Evolutionary conservation across 1,284 basidiomycete species (phyloP), one percentile per base, ranked within the genome.

Genomic region (Trichosporon faecale): DNA sequence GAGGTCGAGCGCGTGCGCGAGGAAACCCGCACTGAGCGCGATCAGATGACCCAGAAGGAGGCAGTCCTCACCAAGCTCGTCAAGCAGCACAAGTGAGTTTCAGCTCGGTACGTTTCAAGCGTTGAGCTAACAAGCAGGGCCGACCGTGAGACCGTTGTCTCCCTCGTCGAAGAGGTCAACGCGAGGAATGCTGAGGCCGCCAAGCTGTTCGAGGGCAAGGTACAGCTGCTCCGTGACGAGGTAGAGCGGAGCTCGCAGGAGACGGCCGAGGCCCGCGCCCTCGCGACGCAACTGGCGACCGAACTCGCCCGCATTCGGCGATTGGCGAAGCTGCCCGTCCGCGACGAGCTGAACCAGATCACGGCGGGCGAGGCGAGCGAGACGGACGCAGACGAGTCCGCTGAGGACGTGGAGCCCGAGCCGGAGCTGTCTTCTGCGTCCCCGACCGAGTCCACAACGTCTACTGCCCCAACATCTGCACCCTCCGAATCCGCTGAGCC

Each of bases 81-180:
- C 0, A 71, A 80, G 44, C 64, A 77, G 16, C 81, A 82, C 69
- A 65, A 72, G 81, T 82, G 49, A 68, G 78, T 75, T 18, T n/a
- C 21, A 35, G 18, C 21, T 16, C 18, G 29, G 29, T 61, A 0
- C 7, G 3, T 3, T 3, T 18, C 2, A 4, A 16, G 21, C 44
- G 6, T 25, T n/a, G 14, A 9, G 21, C 12, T 55, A 35, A 27
- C 64, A 14, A 1, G 3, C 74, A 81, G 78, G 6, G 72, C 73
- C 27, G 80, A 81, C 21, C 73, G 78, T 3, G 69, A 74, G 31
- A 66, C 68, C 2, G 73, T 81, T 3, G 69, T 74, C 23, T 16
- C 65, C 2, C 68, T 78, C 2, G 75, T 77, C 4, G 70, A 78
- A 18, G 74, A 77, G 21, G 72, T 75, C 1, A 67, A 73, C 3